Percentiles rank a stretch among this genome's conserved stretches.
These are phyloP conservation scores for Mycena galopus DNA, from an alignment of 768 basidiomycete genomes.

Conservation along the genomic window DNA sequence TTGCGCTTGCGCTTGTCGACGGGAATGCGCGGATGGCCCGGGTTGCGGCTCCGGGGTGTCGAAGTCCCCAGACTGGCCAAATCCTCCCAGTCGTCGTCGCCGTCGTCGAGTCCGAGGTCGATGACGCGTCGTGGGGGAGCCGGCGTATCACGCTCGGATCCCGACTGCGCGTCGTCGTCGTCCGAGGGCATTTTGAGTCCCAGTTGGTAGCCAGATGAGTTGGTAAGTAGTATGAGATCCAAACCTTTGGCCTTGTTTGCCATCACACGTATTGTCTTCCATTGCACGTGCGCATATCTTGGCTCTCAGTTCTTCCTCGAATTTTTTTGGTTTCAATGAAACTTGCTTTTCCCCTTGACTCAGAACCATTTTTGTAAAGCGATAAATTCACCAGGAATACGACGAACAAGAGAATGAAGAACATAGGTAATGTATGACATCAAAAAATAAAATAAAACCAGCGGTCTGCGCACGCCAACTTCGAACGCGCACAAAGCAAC, in stretches of 20 bases:
- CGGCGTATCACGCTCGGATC: background rate
- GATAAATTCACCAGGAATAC: no score
- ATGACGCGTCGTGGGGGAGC: constrained; percentile 3
- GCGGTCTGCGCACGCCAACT: no score
- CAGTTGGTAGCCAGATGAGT: no score
- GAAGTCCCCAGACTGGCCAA: background rate
- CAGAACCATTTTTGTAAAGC: no score
- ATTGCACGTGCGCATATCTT: background rate
- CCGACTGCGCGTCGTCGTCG: background rate
- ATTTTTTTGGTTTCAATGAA: no score
- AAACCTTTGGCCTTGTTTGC: no score
- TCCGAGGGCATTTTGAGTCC: background rate
- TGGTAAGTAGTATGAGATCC: no score
- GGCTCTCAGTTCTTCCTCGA: background rate
- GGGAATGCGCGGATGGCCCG: background rate
- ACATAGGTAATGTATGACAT: no score
- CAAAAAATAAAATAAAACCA: no score
- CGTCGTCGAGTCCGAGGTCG: constrained; percentile 1
- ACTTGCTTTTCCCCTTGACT: no score
- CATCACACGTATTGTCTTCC: background rate
- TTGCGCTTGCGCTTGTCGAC: background rate
- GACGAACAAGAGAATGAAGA: no score
- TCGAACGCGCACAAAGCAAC: no score
- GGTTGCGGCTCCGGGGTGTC: constrained; percentile 14
- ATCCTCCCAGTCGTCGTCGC: background rate